Evolutionary conservation across 2,329 filamentous ascomycete genomes (phyloP), one percentile per base, ranked within the genome.

Genomic region (Tolypocladium paradoxum): DNA sequence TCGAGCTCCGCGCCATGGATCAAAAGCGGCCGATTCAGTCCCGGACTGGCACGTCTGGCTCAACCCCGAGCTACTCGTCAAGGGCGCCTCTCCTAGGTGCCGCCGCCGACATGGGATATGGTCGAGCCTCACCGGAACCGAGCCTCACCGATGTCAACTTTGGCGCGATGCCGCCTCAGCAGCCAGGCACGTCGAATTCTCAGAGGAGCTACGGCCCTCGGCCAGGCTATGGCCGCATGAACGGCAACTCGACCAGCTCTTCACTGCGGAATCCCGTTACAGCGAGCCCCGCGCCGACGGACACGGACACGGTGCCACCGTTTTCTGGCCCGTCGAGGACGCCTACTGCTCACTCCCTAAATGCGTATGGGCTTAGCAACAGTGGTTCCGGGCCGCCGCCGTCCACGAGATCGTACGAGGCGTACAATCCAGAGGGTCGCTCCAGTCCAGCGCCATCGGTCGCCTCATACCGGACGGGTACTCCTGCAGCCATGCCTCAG

Each of bases 71-170:
- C 62, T 85, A 82, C 62, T 79, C 76, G 14, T 83, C 85, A 3
- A 81, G 84, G 55, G 77, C 80, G 8, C 81, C 86, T 1, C 74
- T 89, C 6, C 68, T 87, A 37, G 69, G 72, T 20, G 74, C 79
- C 55, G 82, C 83, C 6, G 76, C 77, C 34, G 75, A 77, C 7
- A 85, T 86, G 79, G 83, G 82, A 22, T 77, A 76, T 61, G 64
- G 63, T 24, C 65, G 69, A 38, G 58, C 70, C 7, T 63, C 64
- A 5, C 72, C 72, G 1, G 70, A 70, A 2, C 67, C 62, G 6
- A 61, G 67, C 34, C 52, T 73, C 12, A 67, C 71, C 16, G 54
- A 57, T 4, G 9, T 64, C 22, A 59, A 62, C 49, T 55, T 57
- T 18, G 57, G 55, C 40, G 57, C 55, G 14, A 56, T 62, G 12